Evolutionary conservation across 163 green algal species (phyloP).

Genomic region (Scenedesmus sp.): DNA sequence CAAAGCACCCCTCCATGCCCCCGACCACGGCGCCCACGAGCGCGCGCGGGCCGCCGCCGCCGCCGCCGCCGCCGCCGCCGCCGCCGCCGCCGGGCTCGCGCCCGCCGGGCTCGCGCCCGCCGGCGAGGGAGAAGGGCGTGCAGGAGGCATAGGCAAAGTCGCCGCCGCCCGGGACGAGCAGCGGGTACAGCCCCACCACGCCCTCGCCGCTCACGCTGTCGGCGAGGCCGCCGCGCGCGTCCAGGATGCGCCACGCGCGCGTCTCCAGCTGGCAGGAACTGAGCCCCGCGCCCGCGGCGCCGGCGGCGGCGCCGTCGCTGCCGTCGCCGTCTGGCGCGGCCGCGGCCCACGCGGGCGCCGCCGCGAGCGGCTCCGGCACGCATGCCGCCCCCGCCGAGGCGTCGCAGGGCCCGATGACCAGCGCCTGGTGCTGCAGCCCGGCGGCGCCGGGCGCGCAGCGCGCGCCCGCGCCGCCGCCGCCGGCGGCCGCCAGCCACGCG

Average conservation of each 20-base stretch:
- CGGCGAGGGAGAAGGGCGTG: slow-evolving; percentile 47
- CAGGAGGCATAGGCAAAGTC: slow-evolving; percentile 80
- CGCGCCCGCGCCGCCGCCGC: slow-evolving; percentile 41
- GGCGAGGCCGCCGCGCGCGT: background rate
- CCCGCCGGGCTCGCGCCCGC: background rate
- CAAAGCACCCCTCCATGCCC: slow-evolving; percentile 37
- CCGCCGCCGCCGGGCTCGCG: background rate
- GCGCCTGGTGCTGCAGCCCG: background rate
- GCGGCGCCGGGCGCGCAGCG: background rate
- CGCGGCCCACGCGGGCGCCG: background rate
- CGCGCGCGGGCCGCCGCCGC: background rate
- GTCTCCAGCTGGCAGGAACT: slow-evolving; percentile 28
- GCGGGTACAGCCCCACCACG: slow-evolving; percentile 63
- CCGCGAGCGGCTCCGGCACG: background rate
- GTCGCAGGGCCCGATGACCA: slow-evolving; percentile 13
- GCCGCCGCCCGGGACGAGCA: slow-evolving; percentile 52
- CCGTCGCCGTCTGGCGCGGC: background rate
- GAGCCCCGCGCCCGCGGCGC: background rate
- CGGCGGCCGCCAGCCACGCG: too few species aligned
- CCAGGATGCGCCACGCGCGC: slow-evolving; percentile 20
- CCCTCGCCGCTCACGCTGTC: slow-evolving; percentile 53
- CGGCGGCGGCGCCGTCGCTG: background rate
- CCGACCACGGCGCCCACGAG: background rate
- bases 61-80: background rate
- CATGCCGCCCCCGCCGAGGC: slow-evolving; percentile 1